phyloP scores from a whole-genome alignment of 768 basidiomycete species.

The Amanita phalloides region DNA sequence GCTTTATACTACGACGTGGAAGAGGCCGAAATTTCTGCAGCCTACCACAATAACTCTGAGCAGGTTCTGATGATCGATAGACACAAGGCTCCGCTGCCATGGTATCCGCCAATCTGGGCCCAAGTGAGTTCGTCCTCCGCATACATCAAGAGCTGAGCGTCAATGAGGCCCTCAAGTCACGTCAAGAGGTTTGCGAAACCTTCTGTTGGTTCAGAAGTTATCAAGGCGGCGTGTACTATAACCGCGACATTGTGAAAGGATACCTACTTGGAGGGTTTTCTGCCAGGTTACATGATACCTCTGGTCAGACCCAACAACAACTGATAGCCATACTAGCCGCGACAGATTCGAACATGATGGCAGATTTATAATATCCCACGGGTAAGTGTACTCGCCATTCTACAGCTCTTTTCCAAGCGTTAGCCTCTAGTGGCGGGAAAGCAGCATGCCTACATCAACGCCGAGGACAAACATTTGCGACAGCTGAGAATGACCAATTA shows the following conservation, averaged over 20 bases:
- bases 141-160: constrained; percentile 2
- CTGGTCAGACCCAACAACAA: background rate
- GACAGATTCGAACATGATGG: constrained; percentile 59
- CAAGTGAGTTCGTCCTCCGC: constrained; percentile 17
- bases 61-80: constrained; percentile 2
- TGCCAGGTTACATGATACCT: constrained; percentile 32
- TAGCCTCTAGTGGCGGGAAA: constrained; percentile 51
- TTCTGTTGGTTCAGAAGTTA: constrained; percentile 68
- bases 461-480: constrained; percentile 27
- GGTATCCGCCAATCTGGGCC: constrained; percentile 32
- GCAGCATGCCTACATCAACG: constrained; percentile 42
- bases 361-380: constrained; percentile 72
- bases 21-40: background rate
- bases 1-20: background rate
- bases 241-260: constrained; percentile 51
- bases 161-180: constrained; percentile 34
- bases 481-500: constrained; percentile 53
- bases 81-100: constrained; percentile 13
- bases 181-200: constrained; percentile 79
- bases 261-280: constrained; percentile 69
- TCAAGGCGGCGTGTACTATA: constrained; percentile 71
- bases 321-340: constrained; percentile 32
- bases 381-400: constrained; percentile 32
- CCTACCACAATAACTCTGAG: background rate
- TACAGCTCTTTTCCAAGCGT: background rate